Percentiles rank a stretch among this genome's conserved stretches.
phyloP scores from a whole-genome alignment of 139 green algal species.

The Chlamydomonas schloesseri region DNA sequence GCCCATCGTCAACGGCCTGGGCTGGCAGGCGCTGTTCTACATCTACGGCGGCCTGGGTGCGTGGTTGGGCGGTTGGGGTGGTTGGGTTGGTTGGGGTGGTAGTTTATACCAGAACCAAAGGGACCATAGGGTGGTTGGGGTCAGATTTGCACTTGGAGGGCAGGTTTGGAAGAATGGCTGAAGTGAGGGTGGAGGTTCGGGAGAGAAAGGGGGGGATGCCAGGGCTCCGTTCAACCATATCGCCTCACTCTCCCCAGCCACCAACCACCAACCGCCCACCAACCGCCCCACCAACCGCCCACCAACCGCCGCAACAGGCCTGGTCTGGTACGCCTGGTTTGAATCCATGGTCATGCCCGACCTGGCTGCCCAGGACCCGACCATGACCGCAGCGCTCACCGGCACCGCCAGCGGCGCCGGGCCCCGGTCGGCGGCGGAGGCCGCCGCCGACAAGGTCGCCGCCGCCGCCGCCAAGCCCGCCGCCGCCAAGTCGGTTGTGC shows the following conservation, averaged over 20 bases:
- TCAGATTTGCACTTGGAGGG: too few species aligned
- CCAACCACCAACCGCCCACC: too few species aligned
- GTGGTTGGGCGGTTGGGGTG: background rate
- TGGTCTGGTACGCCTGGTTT: constrained; percentile 80
- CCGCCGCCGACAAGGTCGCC: background rate
- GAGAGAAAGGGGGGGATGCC: too few species aligned
- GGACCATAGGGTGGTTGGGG: too few species aligned
- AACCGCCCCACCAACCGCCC: too few species aligned
- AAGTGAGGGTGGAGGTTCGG: too few species aligned
- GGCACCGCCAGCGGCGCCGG: background rate
- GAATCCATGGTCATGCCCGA: constrained; percentile 39
- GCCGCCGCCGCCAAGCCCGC: too few species aligned
- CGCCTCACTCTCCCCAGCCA: too few species aligned
- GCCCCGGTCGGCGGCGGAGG: too few species aligned
- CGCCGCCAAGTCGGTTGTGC: constrained; percentile 47
- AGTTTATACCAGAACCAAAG: too few species aligned
- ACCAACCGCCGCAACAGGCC: constrained; percentile 55
- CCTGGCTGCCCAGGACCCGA: constrained; percentile 26
- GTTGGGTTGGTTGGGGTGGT: background rate
- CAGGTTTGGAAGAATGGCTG: too few species aligned
- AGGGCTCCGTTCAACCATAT: too few species aligned
- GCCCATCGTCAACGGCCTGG: constrained; percentile 77
- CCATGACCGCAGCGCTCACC: constrained; percentile 27
- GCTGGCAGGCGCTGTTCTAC: constrained; percentile 91
- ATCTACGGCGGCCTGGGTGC: constrained; percentile 76